A percentile compares a stretch with the other conserved stretches of the same genome.
Evolutionary conservation across 768 basidiomycete genomes (phyloP).

Genomic region (Tephrocybe rancida): DNA sequence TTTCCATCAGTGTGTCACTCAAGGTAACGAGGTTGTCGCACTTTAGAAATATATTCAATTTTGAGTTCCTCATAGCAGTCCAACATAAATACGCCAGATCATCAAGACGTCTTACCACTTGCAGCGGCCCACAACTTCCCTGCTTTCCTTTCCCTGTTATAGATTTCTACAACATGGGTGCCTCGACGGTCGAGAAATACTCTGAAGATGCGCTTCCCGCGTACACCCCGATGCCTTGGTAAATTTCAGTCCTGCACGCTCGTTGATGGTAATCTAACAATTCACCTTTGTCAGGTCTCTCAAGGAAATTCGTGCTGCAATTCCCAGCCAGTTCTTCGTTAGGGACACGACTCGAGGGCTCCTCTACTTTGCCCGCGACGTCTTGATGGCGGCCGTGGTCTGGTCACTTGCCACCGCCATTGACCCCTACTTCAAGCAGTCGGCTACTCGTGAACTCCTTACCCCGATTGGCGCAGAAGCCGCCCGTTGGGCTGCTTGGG

Average conservation of each 20-base stretch:
- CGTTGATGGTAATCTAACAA: not conserved
- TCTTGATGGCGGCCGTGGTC: conserved; percentile 41
- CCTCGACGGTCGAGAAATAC: conserved; percentile 24
- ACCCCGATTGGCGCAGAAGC: conserved; percentile 38
- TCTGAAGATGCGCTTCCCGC: conserved; percentile 41
- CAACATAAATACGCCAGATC: conserved; percentile 4
- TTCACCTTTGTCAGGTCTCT: conserved; percentile 37
- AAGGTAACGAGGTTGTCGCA: not conserved
- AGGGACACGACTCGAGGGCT: conserved; percentile 43
- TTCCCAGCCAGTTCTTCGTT: conserved; percentile 47
- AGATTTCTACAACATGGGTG: conserved; percentile 12
- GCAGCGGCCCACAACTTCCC: not conserved
- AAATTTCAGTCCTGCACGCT: conserved; percentile 8
- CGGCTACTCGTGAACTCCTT: conserved; percentile 22
- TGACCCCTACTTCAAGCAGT: conserved; percentile 41
- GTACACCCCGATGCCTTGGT: conserved; percentile 53
- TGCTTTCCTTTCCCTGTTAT: conserved; percentile 2
- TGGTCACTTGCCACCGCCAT: conserved; percentile 46
- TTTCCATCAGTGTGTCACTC: not conserved
- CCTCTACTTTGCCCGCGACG: conserved; percentile 45
- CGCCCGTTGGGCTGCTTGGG: conserved; percentile 46
- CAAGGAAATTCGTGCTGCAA: conserved; percentile 51
- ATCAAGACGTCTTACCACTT: not conserved
- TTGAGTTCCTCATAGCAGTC: not conserved
- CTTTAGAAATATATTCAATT: not conserved